These are phyloP conservation scores for Syzygium malaccense DNA, from an alignment of 441 rosid genomes.

Conservation along the genomic window DNA sequence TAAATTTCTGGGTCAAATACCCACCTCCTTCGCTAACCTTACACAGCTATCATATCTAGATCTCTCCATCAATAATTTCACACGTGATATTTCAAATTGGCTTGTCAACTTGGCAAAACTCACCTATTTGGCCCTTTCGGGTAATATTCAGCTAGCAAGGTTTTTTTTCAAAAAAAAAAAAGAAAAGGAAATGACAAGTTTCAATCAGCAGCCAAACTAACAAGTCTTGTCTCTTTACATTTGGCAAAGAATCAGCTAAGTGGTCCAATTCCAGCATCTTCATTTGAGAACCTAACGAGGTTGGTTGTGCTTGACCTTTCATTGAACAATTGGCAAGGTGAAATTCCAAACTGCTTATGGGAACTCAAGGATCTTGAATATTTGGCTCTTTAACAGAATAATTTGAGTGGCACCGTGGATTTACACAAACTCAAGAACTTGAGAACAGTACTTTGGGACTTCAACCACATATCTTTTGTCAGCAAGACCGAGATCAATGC, in stretches of 20 bases:
- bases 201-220: background rate
- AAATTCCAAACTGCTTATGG: background rate
- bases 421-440: background rate
- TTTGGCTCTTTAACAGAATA: background rate
- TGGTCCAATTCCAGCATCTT: background rate
- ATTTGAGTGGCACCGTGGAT: background rate
- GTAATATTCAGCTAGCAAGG: background rate
- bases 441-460: background rate
- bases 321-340: background rate
- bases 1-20: background rate
- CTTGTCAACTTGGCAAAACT: background rate
- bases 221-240: background rate
- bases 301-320: background rate
- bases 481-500: background rate
- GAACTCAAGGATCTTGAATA: background rate
- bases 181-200: background rate
- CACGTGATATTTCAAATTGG: background rate
- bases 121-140: background rate
- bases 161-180: background rate
- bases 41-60: background rate
- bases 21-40: background rate
- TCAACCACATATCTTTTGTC: background rate
- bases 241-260: background rate
- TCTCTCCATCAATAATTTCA: background rate
- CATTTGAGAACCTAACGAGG: background rate